phyloP scores from a whole-genome alignment of 805 yeast genomes.

The Candida adriatica region DNA sequence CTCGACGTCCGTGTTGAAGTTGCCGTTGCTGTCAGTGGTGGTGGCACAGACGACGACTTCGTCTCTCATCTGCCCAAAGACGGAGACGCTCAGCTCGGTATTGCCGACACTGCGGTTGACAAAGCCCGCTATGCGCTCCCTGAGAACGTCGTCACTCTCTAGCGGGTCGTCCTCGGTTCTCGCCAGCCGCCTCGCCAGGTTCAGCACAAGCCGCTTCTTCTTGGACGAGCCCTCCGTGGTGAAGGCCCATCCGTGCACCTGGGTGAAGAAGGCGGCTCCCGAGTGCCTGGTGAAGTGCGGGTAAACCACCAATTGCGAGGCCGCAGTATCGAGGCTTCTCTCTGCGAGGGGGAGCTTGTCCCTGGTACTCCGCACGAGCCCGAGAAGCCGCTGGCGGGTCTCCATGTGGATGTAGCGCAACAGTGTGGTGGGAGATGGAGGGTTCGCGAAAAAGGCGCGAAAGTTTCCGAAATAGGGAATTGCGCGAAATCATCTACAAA shows the following conservation, averaged over 20 bases:
- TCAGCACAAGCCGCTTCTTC: conserved; percentile 61
- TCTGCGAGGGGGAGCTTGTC: too few species aligned
- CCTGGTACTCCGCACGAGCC: too few species aligned
- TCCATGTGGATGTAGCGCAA: too few species aligned
- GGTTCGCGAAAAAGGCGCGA: too few species aligned
- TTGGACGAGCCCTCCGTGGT: conserved; percentile 66
- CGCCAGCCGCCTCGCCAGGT: conserved; percentile 63
- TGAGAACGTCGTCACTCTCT: conserved; percentile 41
- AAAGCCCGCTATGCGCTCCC: conserved; percentile 62
- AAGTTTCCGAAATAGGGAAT: too few species aligned
- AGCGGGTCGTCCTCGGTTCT: conserved; percentile 27
- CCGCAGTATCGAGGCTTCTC: too few species aligned
- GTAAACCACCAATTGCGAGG: conserved; percentile 50
- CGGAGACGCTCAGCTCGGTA: conserved; percentile 44
- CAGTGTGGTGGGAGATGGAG: too few species aligned
- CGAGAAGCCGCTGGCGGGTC: too few species aligned
- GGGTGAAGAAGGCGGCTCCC: conserved; percentile 39
- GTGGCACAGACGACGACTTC: conserved; percentile 28
- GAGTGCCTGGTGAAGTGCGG: conserved; percentile 45
- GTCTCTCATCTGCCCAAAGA: conserved; percentile 43
- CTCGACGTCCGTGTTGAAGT: conserved; percentile 45
- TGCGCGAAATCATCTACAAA: too few species aligned
- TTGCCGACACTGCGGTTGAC: conserved; percentile 60
- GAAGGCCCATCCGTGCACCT: conserved; percentile 64
- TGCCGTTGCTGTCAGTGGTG: conserved; percentile 61